Base-by-base conservation (phyloP, 2,329 filamentous ascomycete species). In the Penicillium sp. region DNA sequence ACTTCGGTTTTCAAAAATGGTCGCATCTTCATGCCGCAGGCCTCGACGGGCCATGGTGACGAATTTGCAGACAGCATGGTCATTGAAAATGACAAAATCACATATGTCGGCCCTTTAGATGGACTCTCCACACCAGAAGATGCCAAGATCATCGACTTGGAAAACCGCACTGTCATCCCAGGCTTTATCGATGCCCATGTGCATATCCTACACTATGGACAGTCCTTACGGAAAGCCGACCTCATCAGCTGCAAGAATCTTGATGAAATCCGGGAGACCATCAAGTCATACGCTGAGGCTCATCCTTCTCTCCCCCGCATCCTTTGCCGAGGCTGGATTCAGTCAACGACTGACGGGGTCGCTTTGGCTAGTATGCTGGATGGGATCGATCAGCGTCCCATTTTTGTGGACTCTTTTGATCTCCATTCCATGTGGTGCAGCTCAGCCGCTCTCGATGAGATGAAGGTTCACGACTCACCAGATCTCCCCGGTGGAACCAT, bases 401-500 rank as follows among this genome's bases (percentile, higher is more conserved):
- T 81, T 38, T 80, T 73, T 55, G 76, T 81, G 48, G 75, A 80
- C 38, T 68, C 78, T 0, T 78, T 78, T 43, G 78, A 81, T 51
- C 64, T 81, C n/a, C 79, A 81, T 60, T 81, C 78, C 0, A 74
- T 74, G 29, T 81, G 79, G 79, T 80, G 78, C 57, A 81, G 77
- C 55, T 75, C 70, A 18, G 72, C 77, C 3, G 79, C 78, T 1
- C 61, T 81, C 18, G 57, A 72, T 34, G 79, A 80, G 59, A 72
- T 81, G 65, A 70, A 70, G 1, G 68, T 76, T 1, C 63, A 76
- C 34, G 64, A 71, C 3, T 69, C 75, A 61, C 62, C 72, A 3
- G 72, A 78, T 54, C 74, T 77, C 0, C 71, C 75, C 0, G 79
- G 79, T 8, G 79, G 79, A 4, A 74, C 64, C 3, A 80, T 81